Conservation (phyloP, 345 rosid species). For the Eucalyptus regnans region DNA sequence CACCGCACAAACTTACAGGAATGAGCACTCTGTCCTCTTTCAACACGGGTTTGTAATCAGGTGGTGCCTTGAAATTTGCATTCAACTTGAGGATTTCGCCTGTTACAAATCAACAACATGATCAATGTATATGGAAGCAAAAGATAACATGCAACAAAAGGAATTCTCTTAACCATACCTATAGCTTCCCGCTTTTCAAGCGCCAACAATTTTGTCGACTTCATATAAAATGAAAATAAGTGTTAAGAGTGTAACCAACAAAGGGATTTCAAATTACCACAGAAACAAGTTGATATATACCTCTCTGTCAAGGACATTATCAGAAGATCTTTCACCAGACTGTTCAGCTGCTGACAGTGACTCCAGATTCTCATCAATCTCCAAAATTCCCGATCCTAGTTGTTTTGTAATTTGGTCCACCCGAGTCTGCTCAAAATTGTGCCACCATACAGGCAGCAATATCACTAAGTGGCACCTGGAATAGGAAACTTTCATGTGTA, state of each 20-base stretch:
- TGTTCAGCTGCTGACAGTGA: conserved; percentile 11
- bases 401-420: conserved; percentile 60
- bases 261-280: not conserved
- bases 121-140: not conserved
- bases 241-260: not conserved
- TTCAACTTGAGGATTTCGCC: conserved; percentile 82
- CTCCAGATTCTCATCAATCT: conserved; percentile 14
- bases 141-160: not conserved
- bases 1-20: conserved; percentile 45
- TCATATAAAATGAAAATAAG: conserved; percentile 12
- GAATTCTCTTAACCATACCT: conserved; percentile 26
- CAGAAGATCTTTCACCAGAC: conserved; percentile 10
- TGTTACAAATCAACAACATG: conserved; percentile 10
- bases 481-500: conserved; percentile 49
- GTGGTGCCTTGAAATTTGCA: conserved; percentile 76
- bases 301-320: conserved; percentile 14
- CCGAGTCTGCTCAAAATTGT: conserved; percentile 87
- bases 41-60: conserved; percentile 70
- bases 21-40: conserved; percentile 72
- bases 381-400: conserved; percentile 47
- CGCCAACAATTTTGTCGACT: conserved; percentile 50
- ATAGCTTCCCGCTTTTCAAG: conserved; percentile 70
- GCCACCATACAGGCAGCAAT: conserved; percentile 37
- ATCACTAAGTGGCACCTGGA: conserved; percentile 71
- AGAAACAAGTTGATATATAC: conserved; percentile 9